Percentiles rank a stretch among this genome's conserved stretches.
Conservation (phyloP, 192 early-diverging fungal genomes). For the Phycomyces nitens region DNA sequence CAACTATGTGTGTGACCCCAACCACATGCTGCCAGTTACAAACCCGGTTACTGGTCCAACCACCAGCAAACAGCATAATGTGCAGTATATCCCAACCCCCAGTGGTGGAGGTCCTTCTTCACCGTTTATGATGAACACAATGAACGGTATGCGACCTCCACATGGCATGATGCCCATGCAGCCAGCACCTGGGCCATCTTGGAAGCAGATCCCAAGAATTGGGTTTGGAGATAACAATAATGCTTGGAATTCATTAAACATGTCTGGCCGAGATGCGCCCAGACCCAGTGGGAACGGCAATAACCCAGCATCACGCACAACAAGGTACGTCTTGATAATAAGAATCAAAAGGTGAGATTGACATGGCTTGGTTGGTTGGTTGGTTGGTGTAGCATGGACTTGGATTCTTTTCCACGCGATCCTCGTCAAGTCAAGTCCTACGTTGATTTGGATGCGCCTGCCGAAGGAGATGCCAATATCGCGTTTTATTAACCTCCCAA, state of each 20-base stretch:
- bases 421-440: conserved; percentile 82
- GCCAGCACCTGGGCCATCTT: conserved; percentile 43
- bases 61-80: conserved; percentile 1
- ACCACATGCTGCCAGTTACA: conserved; percentile 56
- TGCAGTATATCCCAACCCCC: background rate
- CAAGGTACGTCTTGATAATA: background rate
- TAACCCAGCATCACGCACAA: background rate
- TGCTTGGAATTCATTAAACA: conserved; percentile 1
- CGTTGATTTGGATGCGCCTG: conserved; percentile 85
- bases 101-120: background rate
- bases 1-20: conserved; percentile 84
- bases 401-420: conserved; percentile 45
- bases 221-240: conserved; percentile 41
- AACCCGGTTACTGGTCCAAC: background rate
- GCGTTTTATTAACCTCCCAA: conserved; percentile 19
- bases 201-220: conserved; percentile 60
- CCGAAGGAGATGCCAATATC: conserved; percentile 49
- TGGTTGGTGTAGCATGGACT: conserved; percentile 1
- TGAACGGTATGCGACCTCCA: conserved; percentile 26
- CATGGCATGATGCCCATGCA: conserved; percentile 34
- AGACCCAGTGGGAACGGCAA: background rate
- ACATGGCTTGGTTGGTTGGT: background rate
- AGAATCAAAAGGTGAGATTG: background rate
- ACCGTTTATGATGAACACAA: conserved; percentile 27
- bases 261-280: background rate